Percentiles rank a stretch among this genome's conserved stretches.
These are phyloP conservation scores for Rhodotorula sp. DNA, from an alignment of 1,284 basidiomycete genomes.

Conservation along the genomic window DNA sequence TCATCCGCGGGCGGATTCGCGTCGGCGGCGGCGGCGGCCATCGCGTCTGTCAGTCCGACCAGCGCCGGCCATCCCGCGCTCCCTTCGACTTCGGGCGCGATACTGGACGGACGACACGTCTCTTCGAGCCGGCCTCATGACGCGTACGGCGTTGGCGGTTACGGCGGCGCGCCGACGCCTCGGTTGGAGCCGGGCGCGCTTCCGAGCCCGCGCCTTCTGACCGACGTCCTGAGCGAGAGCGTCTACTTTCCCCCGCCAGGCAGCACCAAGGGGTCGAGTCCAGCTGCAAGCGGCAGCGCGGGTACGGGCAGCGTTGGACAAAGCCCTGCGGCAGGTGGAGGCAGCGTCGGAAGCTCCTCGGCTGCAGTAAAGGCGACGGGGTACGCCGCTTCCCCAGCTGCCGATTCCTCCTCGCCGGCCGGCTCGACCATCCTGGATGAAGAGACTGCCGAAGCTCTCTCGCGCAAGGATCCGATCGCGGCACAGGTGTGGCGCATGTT, in stretches of 20 bases:
- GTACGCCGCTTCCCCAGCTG: background rate
- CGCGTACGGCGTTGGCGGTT: slow-evolving; percentile 32
- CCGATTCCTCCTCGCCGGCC: slow-evolving; percentile 6
- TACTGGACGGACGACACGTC: background rate
- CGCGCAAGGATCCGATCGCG: slow-evolving; percentile 75
- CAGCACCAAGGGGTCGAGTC: background rate
- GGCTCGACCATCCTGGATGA: slow-evolving; percentile 41
- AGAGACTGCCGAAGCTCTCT: slow-evolving; percentile 37
- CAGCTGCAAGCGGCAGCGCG: slow-evolving; percentile 1
- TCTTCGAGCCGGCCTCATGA: slow-evolving; percentile 6
- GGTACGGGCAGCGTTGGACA: background rate
- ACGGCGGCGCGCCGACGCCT: slow-evolving; percentile 24
- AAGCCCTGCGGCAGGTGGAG: background rate
- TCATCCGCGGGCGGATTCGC: slow-evolving; percentile 35
- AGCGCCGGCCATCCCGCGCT: background rate
- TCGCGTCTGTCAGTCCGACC: slow-evolving; percentile 32
- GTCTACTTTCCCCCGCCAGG: slow-evolving; percentile 21
- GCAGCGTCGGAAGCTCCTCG: background rate
- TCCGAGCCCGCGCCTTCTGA: slow-evolving; percentile 30
- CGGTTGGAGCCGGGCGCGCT: slow-evolving; percentile 6
- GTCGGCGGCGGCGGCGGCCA: slow-evolving; percentile 37
- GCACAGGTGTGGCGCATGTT: slow-evolving; percentile 98
- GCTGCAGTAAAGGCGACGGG: background rate
- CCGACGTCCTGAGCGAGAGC: slow-evolving; percentile 31
- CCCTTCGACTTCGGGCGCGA: background rate